Conservation (phyloP, 1,139 yeast species). For the Zygoascus hellenicus region DNA sequence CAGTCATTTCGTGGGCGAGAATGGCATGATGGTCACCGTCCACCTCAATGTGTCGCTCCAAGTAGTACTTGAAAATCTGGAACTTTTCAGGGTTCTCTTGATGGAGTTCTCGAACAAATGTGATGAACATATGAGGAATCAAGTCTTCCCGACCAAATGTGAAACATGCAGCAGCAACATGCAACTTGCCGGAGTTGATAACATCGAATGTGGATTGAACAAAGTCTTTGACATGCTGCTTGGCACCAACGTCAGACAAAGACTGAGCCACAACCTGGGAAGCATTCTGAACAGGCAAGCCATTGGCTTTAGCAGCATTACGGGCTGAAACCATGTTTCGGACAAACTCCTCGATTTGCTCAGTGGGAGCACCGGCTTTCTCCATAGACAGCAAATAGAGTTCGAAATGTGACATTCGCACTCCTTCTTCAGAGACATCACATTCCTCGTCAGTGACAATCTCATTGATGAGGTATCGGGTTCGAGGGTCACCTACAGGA, state of each 20-base stretch:
- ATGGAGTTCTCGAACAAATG: constrained; percentile 51
- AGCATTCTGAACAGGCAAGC: constrained; percentile 7
- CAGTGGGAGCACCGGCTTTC: constrained; percentile 20
- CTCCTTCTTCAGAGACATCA: constrained; percentile 21
- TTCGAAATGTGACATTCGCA: constrained; percentile 22
- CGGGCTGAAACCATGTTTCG: constrained; percentile 12
- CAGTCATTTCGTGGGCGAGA: constrained; percentile 23
- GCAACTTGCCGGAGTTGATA: constrained; percentile 41
- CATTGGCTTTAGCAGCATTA: background rate
- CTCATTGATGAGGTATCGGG: constrained; percentile 22
- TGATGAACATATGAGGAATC: constrained; percentile 58
- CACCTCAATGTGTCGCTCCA: constrained; percentile 23
- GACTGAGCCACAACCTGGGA: constrained; percentile 9
- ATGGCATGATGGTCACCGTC: constrained; percentile 24
- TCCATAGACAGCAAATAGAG: constrained; percentile 20
- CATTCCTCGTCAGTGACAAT: constrained; percentile 22
- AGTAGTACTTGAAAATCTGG: constrained; percentile 22
- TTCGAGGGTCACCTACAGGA: constrained; percentile 21
- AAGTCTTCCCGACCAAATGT: constrained; percentile 23
- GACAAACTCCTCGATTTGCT: constrained; percentile 17
- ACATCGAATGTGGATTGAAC: constrained; percentile 71
- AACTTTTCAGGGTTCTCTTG: constrained; percentile 22
- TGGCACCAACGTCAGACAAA: constrained; percentile 14
- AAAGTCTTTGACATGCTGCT: constrained; percentile 29
- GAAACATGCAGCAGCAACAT: constrained; percentile 23